These are phyloP conservation scores for Apophysomyces ossiformis DNA, from an alignment of 371 early-diverging fungal genomes.

Conservation along the genomic window DNA sequence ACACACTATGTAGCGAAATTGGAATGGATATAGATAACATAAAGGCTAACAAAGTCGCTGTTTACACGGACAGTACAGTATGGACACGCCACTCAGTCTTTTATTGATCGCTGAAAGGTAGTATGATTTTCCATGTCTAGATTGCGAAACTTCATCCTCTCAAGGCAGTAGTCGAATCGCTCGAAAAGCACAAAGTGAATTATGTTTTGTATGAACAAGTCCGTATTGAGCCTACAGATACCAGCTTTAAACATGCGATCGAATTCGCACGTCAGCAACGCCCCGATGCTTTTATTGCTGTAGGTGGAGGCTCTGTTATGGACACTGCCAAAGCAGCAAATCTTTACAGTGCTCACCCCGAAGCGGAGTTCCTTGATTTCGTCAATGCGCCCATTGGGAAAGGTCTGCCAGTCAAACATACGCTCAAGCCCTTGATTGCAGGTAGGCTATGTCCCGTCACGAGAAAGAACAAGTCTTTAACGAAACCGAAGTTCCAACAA, in stretches of 20 bases:
- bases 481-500: conserved; percentile 68
- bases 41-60: conserved; percentile 80
- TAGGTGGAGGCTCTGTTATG: conserved; percentile 93
- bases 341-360: conserved; percentile 80
- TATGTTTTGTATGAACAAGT: conserved; percentile 80
- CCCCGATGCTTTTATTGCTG: conserved; percentile 88
- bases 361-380: conserved; percentile 89
- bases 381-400: conserved; percentile 95
- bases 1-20: conserved; percentile 62
- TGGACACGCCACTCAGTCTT: neutral
- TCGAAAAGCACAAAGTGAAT: conserved; percentile 72
- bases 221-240: conserved; percentile 87
- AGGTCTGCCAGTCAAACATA: conserved; percentile 74
- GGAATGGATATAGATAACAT: conserved; percentile 86
- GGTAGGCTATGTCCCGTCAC: conserved; percentile 37
- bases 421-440: conserved; percentile 82
- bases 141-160: conserved; percentile 76
- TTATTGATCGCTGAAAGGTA: conserved; percentile 17
- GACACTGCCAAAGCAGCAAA: conserved; percentile 94
- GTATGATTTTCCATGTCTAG: conserved; percentile 27
- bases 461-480: neutral
- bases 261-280: conserved; percentile 74
- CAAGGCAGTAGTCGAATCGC: conserved; percentile 77
- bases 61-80: conserved; percentile 86
- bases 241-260: conserved; percentile 78